Percentiles rank a stretch among this genome's conserved stretches.
Conservation (phyloP, 257 asterid genomes). For the Nicotiana sylvestris region DNA sequence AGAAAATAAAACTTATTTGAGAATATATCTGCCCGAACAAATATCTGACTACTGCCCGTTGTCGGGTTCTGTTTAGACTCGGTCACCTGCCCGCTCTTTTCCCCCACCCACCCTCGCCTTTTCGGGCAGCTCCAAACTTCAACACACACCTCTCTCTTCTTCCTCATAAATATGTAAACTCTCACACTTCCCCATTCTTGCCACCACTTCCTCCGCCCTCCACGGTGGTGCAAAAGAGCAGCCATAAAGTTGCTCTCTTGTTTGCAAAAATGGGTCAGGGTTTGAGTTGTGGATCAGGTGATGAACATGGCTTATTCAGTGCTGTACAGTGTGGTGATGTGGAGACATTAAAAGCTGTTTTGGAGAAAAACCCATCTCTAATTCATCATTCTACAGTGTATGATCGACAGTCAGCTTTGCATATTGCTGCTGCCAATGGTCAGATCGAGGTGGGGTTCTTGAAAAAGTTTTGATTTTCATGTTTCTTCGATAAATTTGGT, state of each 20-base stretch:
- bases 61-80: constrained; percentile 13
- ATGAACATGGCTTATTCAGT: constrained; percentile 62
- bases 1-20: background rate
- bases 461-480: background rate
- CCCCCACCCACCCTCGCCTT: background rate
- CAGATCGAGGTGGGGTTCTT: constrained; percentile 82
- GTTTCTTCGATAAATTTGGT: background rate
- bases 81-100: constrained; percentile 27
- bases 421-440: constrained; percentile 95
- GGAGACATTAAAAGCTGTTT: constrained; percentile 43
- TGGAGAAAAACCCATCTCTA: constrained; percentile 43
- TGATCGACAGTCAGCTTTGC: constrained; percentile 79
- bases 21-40: constrained; percentile 56
- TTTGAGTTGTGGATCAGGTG: constrained; percentile 67
- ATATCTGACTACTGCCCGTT: constrained; percentile 76
- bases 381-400: constrained; percentile 50
- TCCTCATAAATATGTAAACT: constrained; percentile 26
- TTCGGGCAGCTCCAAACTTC: constrained; percentile 58
- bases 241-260: background rate
- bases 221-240: constrained; percentile 44
- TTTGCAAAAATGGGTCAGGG: constrained; percentile 75
- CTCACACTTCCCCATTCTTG: background rate
- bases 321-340: constrained; percentile 79
- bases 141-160: background rate
- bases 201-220: constrained; percentile 24